Evolutionary conservation across 257 asterid species (phyloP), one percentile per base, ranked within the genome.

Genomic region (Solanum microdontum): DNA sequence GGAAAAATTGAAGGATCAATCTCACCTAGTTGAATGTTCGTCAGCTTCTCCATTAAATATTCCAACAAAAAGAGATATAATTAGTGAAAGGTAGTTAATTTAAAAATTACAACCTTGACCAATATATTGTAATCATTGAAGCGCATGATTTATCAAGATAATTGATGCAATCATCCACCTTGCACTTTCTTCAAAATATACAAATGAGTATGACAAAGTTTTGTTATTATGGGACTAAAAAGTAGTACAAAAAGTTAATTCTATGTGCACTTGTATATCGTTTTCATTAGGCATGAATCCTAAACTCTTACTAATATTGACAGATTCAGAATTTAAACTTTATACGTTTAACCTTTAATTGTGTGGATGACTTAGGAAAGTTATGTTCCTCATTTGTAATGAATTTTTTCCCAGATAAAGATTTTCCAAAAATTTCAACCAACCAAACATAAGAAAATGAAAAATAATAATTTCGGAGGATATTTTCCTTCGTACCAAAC

Each of bases 401-500:
- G 0, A 0, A 55, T 55, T 55, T 55, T 17, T 51, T 17, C 2
- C 10, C 1, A 6, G 10, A 55, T 55, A 55, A 55, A 13, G 58
- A 13, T 45, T 55, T 55, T 55, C 8, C 60, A 48, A 48, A 14
- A 14, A 2, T 48, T 48, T 15, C 0, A 0, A 48, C 60, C 21
- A 48, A 48, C 3, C 60, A 48, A 48, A 2, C 21, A 48, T 48
- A 48, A 48, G 2, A 48, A 34, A 34, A 34, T 36, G 39, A 39
- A 39, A 39, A 39, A 8, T 7, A 39, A 39, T 8, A 39, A 39
- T 7, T 39, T 1, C 3, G 11, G 43, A 39, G 11, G 11, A 39
- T 5, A 51, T 51, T 15, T 51, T 51, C 8, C 0, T 51, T 51
- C 0, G 1, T 51, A 6, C 0, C 23, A 1, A 51, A 51, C 62